These are phyloP conservation scores for Aspergillus brunneoviolaceus DNA, from an alignment of 2,329 filamentous ascomycete species.

Conservation along the genomic window DNA sequence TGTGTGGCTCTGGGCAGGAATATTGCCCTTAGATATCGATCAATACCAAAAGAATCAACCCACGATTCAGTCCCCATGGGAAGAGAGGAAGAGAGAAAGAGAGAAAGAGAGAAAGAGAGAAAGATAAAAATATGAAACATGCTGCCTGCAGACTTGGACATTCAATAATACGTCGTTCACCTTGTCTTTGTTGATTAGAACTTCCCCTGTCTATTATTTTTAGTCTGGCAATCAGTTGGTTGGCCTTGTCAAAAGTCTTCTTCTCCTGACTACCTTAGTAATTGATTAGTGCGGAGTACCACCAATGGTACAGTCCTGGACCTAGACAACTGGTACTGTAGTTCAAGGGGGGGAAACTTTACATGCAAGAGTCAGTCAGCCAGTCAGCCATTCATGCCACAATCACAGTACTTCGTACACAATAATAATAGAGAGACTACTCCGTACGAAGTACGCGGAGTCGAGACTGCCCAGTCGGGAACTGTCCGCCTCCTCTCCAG, in stretches of 20 bases:
- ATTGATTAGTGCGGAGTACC: not conserved
- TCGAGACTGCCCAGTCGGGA: no score
- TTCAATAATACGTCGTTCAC: no score
- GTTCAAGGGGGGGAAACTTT: not conserved
- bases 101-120: no score
- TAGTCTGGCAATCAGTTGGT: not conserved
- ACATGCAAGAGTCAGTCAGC: no score
- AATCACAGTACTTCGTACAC: not conserved
- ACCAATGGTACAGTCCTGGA: not conserved
- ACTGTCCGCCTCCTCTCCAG: no score
- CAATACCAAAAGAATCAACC: not conserved
- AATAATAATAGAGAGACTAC: no score
- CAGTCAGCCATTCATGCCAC: not conserved
- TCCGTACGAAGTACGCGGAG: no score
- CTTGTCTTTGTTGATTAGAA: no score
- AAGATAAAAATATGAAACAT: not conserved
- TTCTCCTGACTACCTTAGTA: not conserved
- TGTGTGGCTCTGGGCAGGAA: slow-evolving; percentile 5
- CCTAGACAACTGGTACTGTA: no score
- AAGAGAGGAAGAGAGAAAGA: not conserved
- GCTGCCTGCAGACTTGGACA: no score
- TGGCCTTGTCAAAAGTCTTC: not conserved
- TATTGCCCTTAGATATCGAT: not conserved
- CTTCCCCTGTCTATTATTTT: no score
- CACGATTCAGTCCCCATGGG: not conserved